These are phyloP conservation scores for Cyclaneusma minus DNA, from an alignment of 2,329 filamentous ascomycete genomes.

Conservation along the genomic window DNA sequence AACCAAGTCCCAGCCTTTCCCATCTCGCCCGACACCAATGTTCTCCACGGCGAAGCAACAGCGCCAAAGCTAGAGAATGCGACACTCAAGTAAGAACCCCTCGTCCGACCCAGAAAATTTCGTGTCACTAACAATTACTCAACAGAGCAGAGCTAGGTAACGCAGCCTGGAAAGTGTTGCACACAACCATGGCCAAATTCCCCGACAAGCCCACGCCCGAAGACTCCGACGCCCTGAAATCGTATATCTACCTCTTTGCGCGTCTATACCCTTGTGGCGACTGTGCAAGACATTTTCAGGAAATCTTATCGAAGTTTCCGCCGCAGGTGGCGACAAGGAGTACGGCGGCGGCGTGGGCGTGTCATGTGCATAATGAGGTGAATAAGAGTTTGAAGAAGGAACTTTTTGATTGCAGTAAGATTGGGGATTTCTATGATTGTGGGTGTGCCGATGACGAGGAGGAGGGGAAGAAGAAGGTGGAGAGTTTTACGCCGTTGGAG, in stretches of 20 bases:
- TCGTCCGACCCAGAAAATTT: not conserved
- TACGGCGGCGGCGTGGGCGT: slow-evolving; percentile 51
- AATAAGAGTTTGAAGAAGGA: slow-evolving; percentile 47
- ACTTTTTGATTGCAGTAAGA: slow-evolving; percentile 48
- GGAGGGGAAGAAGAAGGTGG: slow-evolving; percentile 15
- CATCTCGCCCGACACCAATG: slow-evolving; percentile 23
- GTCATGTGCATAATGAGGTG: slow-evolving; percentile 52
- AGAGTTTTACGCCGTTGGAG: slow-evolving; percentile 17
- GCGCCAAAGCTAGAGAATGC: slow-evolving; percentile 73
- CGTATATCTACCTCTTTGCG: slow-evolving; percentile 50
- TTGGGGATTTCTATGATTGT: slow-evolving; percentile 58
- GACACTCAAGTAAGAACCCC: slow-evolving; percentile 48
- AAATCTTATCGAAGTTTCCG: slow-evolving; percentile 43
- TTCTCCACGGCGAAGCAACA: slow-evolving; percentile 55
- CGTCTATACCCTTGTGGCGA: slow-evolving; percentile 58
- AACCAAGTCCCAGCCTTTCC: slow-evolving; percentile 6
- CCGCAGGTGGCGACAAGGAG: slow-evolving; percentile 49
- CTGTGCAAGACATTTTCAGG: slow-evolving; percentile 52
- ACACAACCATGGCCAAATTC: slow-evolving; percentile 57
- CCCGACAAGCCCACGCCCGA: slow-evolving; percentile 47
- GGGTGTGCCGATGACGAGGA: slow-evolving; percentile 48
- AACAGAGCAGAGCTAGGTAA: slow-evolving; percentile 41
- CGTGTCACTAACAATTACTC: slow-evolving; percentile 1
- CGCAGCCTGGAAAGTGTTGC: slow-evolving; percentile 54
- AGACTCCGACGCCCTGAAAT: slow-evolving; percentile 45